Percentiles rank a stretch among this genome's conserved stretches.
These are phyloP conservation scores for Talaromyces sp. DNA, from an alignment of 2,329 filamentous ascomycete genomes.

Conservation along the genomic window DNA sequence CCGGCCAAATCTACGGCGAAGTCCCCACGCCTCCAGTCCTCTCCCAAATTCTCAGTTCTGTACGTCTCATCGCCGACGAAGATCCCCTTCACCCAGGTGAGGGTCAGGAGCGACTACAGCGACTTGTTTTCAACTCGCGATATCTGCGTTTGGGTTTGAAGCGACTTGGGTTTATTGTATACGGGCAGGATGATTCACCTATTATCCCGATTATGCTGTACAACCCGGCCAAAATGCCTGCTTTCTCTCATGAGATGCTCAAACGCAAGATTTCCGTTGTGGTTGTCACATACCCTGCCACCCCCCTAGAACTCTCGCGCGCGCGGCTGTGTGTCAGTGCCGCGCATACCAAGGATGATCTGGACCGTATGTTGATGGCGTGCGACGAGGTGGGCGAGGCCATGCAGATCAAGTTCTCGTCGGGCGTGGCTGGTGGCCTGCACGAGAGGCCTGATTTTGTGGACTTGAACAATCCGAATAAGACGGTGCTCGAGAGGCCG, in stretches of 20 bases:
- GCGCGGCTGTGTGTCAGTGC: conserved; percentile 90
- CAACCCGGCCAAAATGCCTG: conserved; percentile 93
- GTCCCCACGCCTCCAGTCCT: conserved; percentile 79
- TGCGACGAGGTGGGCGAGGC: conserved; percentile 88
- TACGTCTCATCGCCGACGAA: conserved; percentile 82
- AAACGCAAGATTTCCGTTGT: conserved; percentile 93
- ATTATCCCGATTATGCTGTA: conserved; percentile 91
- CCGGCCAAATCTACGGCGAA: conserved; percentile 78
- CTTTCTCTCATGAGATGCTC: conserved; percentile 96
- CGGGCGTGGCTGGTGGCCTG: conserved; percentile 80
- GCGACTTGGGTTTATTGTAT: conserved; percentile 87
- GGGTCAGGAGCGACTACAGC: conserved; percentile 85
- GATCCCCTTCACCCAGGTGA: conserved; percentile 66
- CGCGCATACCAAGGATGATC: conserved; percentile 93
- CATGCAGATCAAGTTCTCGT: conserved; percentile 88
- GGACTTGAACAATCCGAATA: conserved; percentile 28
- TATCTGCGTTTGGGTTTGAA: conserved; percentile 92
- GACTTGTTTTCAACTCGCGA: conserved; percentile 92
- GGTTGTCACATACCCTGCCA: conserved; percentile 91
- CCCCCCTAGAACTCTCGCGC: conserved; percentile 84
- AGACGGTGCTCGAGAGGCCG: conserved; percentile 52
- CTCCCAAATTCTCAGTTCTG: conserved; percentile 78
- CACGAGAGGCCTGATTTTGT: conserved; percentile 56
- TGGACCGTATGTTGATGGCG: conserved; percentile 80
- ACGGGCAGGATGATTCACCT: conserved; percentile 91